These are phyloP conservation scores for Penicillium sp. DNA, from an alignment of 2,329 filamentous ascomycete species.

Conservation along the genomic window DNA sequence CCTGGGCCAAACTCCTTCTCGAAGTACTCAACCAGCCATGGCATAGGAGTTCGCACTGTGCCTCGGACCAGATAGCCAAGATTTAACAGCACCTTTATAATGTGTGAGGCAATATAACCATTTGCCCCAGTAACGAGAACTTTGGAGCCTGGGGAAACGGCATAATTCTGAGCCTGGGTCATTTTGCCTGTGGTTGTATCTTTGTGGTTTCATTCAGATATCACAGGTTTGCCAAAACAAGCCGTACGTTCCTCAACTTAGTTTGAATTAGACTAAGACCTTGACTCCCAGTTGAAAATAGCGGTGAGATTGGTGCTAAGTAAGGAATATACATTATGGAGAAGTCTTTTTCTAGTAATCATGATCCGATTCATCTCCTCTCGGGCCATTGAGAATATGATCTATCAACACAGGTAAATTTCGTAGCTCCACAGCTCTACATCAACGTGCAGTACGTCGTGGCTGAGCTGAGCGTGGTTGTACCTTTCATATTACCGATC, in stretches of 20 bases:
- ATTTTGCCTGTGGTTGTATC: not conserved
- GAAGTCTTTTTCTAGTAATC: not conserved
- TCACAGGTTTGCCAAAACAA: not conserved
- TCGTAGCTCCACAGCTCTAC: not conserved
- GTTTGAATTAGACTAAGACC: too few species aligned
- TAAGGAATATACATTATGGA: not conserved
- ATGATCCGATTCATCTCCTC: not conserved
- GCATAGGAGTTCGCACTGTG: constrained; percentile 42
- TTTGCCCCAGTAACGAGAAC: constrained; percentile 51
- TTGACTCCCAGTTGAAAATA: not conserved
- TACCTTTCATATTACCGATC: not conserved
- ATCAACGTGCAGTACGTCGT: not conserved
- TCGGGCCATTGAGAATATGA: not conserved
- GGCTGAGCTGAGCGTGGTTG: not conserved
- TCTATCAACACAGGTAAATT: not conserved
- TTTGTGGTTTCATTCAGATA: not conserved
- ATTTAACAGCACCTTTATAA: constrained; percentile 43
- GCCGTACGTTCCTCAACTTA: not conserved
- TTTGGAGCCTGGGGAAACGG: constrained; percentile 30
- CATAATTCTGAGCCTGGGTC: not conserved
- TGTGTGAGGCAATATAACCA: constrained; percentile 48
- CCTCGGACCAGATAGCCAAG: constrained; percentile 48
- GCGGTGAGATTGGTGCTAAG: not conserved
- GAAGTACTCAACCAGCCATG: constrained; percentile 40
- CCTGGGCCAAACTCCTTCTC: constrained; percentile 27